Base-by-base conservation (phyloP, 306 rosid species). In the Dryas octopetala region DNA sequence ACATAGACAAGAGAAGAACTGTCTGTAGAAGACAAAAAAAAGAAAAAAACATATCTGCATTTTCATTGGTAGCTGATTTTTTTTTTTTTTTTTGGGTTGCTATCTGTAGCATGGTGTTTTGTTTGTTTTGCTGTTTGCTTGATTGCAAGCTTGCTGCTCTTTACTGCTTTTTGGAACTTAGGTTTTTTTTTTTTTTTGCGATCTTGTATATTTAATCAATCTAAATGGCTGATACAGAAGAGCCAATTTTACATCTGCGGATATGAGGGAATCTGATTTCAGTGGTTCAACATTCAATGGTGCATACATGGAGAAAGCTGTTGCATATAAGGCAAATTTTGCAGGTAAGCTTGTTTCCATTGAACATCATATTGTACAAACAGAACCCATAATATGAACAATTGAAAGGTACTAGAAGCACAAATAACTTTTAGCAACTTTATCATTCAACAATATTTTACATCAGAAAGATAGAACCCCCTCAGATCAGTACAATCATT, bases 181-280 rank as follows among this genome's bases (percentile, higher is more conserved):
- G 3, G n/a, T n/a, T n/a, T 54, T 6, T 16, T 16, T 40, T 38
- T 48, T 9, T 14, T 1, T 46, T 41, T 45, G 65, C 60, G 47
- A 77, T 76, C 74, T 51, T 61, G 51, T 68, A 62, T 78, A 83
- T 81, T 76, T 71, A 76, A 80, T 78, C 53, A 66, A 48, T 83
- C 60, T 77, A 48, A 76, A 78, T 72, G 85, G 64, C 80, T 82
- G 73, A 77, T 80, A 77, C 98, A 91, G 98, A 82, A 88, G 98
- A 81, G 97, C 98, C 85, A 95, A 95, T 88, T 95, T 95, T 89
- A 95, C 98, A 75, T 79, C 97, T 83, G 98, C 96, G 57, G 97
- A 95, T 79, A 95, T 95, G 97, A 90, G 98, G 87, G 96, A 95
- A 77, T 91, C 97, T 7, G 93, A 91, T 81, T 95, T 95, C 80